A percentile compares a stretch with the other conserved stretches of the same genome.
Evolutionary conservation across 2,329 filamentous ascomycete genomes (phyloP).

Genomic region (Alternaria panax): DNA sequence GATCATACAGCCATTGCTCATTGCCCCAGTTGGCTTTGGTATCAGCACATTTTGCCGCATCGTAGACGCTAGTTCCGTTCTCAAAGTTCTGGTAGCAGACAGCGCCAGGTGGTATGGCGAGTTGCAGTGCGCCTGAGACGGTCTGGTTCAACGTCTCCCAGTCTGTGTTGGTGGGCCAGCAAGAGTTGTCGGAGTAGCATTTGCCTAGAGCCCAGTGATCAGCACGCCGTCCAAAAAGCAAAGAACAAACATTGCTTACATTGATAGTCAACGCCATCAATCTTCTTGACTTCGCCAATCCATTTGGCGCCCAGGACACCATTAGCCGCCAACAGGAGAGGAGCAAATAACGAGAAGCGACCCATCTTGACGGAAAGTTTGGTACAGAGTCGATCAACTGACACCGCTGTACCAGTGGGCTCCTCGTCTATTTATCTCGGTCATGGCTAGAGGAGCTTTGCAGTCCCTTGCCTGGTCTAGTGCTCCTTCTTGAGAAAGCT

Average conservation of each 20-base stretch:
- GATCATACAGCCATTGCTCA: conserved; percentile 44
- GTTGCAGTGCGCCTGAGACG: conserved; percentile 35
- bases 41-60: conserved; percentile 37
- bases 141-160: conserved; percentile 43
- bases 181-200: conserved; percentile 46
- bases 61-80: conserved; percentile 33
- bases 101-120: conserved; percentile 41
- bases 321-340: conserved; percentile 29
- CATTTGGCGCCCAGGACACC: conserved; percentile 29
- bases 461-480: conserved; percentile 3
- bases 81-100: conserved; percentile 37
- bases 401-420: neutral
- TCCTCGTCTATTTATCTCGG: conserved; percentile 16
- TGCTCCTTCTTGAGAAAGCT: neutral
- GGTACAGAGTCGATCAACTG: conserved; percentile 1
- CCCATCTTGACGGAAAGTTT: conserved; percentile 29
- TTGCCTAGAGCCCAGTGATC: conserved; percentile 21
- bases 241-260: conserved; percentile 17
- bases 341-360: conserved; percentile 28
- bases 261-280: conserved; percentile 34
- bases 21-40: conserved; percentile 35
- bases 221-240: neutral
- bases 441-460: neutral
- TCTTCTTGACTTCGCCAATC: conserved; percentile 41
- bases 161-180: conserved; percentile 40